Base-by-base conservation (phyloP, 2,329 filamentous ascomycete species). In the Penicillium sp. region DNA sequence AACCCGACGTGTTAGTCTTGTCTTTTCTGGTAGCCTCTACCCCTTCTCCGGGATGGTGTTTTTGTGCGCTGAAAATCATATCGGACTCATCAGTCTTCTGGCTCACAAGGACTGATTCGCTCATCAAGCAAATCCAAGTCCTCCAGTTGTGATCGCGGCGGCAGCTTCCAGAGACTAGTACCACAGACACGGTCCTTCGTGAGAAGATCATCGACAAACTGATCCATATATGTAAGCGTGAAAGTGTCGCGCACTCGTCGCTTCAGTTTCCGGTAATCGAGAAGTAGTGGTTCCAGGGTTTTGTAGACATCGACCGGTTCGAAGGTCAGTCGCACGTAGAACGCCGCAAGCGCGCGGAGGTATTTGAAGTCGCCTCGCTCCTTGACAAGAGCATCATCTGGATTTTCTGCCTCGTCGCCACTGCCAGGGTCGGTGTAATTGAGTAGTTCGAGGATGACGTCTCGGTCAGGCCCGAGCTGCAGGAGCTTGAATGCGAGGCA, bases 401-500 rank as follows among this genome's bases (percentile, higher is more conserved):
- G 57, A 41, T 72, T 66, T 44, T 68, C 66, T 6, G 60, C 66
- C 17, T 74, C 70, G 2, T 69, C 67, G 29, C 70, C 71, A 31
- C 70, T 74, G 76, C 90, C 92, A 73, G 93, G 92, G 53, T 86
- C 91, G 55, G 88, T 89, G 68, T 88, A 88, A 56, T 85, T 79
- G 31, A 99, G 76, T 73, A 97, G 97, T 70, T 92, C 90, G 41
- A 84, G 76, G 29, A 99, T 79, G 35, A 97, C 84, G 43, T 88
- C 89, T 72, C 90, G 88, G 60, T 86, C 84, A 1, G 94, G 94
- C 27, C 87, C 87, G 10, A 99, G 83, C 78, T 97, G 92, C 56
- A 97, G 83, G 52, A 99, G 83, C 80, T 97, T 99, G 77, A 99
- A 96, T 3, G 90, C 90, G 3, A 99, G 83, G 70, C 94, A 99